Percentiles rank a stretch among this genome's conserved stretches.
Evolutionary conservation across 139 green algal genomes (phyloP).

Genomic region (Chlorella vulgaris): DNA sequence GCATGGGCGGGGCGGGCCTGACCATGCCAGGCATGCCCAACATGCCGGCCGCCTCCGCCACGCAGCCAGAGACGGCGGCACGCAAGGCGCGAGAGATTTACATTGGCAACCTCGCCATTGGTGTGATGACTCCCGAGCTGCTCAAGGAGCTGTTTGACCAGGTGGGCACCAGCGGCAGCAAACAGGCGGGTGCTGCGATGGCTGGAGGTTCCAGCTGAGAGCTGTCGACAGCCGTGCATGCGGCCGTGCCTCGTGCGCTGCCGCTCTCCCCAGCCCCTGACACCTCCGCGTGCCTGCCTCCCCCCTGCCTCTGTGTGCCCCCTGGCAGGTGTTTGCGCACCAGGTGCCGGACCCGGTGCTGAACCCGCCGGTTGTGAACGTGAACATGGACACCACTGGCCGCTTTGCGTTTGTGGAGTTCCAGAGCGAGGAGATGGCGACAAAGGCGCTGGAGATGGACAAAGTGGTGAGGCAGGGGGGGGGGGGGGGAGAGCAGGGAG

Average conservation of each 20-base stretch:
- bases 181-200: background rate
- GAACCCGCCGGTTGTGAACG: slow-evolving; percentile 72
- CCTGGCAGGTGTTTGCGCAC: slow-evolving; percentile 49
- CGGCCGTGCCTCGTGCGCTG: background rate
- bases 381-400: slow-evolving; percentile 56
- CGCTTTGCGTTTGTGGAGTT: slow-evolving; percentile 93
- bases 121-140: slow-evolving; percentile 71
- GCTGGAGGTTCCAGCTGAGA: background rate
- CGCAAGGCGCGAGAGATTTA: slow-evolving; percentile 87
- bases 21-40: background rate
- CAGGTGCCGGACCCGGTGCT: slow-evolving; percentile 66
- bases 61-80: slow-evolving; percentile 29
- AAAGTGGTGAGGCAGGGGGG: slow-evolving; percentile 68
- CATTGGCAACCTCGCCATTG: slow-evolving; percentile 89
- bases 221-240: no score
- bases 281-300: background rate
- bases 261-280: background rate
- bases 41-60: background rate
- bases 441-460: slow-evolving; percentile 81
- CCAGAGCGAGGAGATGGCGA: slow-evolving; percentile 78
- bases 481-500: background rate
- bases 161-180: slow-evolving; percentile 15
- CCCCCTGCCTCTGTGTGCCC: background rate
- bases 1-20: slow-evolving; percentile 46
- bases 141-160: slow-evolving; percentile 90